Evolutionary conservation across 805 yeast species (phyloP).

Genomic region (Monosporozyma siamensis): DNA sequence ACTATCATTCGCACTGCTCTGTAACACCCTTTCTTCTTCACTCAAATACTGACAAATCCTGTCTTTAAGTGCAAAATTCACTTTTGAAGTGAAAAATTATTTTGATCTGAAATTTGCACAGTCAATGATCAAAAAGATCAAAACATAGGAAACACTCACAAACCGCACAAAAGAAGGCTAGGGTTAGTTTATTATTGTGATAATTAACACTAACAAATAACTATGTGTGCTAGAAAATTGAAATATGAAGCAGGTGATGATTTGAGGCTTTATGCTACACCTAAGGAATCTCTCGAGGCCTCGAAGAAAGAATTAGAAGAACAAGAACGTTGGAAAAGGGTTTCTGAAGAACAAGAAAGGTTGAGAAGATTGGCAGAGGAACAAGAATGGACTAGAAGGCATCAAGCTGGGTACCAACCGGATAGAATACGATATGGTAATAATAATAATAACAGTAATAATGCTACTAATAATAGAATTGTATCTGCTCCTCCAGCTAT

Average conservation of each 20-base stretch:
- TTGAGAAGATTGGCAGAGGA: not conserved
- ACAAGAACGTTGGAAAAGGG: slow-evolving; percentile 20
- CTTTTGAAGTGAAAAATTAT: too few species aligned
- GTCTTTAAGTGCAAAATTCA: too few species aligned
- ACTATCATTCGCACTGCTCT: too few species aligned
- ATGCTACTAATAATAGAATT: not conserved
- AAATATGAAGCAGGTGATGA: slow-evolving; percentile 31
- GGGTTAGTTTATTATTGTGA: too few species aligned
- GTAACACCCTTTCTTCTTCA: too few species aligned
- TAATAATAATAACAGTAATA: too few species aligned
- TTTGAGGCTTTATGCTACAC: slow-evolving; percentile 28
- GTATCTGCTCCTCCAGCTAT: slow-evolving; percentile 3
- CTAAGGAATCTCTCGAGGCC: slow-evolving; percentile 29
- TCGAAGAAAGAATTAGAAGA: slow-evolving; percentile 18
- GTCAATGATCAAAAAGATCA: too few species aligned
- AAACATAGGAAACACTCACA: too few species aligned
- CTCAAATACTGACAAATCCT: too few species aligned
- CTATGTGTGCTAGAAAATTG: slow-evolving; percentile 26
- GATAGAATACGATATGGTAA: not conserved
- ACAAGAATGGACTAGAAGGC: not conserved
- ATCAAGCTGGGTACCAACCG: not conserved
- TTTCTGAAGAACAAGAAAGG: slow-evolving; percentile 14
- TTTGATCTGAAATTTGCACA: too few species aligned
- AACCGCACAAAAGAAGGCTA: too few species aligned
- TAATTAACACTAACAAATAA: too few species aligned